Base-by-base conservation (phyloP, 495 filamentous ascomycete genomes). In the Neurospora africana region DNA sequence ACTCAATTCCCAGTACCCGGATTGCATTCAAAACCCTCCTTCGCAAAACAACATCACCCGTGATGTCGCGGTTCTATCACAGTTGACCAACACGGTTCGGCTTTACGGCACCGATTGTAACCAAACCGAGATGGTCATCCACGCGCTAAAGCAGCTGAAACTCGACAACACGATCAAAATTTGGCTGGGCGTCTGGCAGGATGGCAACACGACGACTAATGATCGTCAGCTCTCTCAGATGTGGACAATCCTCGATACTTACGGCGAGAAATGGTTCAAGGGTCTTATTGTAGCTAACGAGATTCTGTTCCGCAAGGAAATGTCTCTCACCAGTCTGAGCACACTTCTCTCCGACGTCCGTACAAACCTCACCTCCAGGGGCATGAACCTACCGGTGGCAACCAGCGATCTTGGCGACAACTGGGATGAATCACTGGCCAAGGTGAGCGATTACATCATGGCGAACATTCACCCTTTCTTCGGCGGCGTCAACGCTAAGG, bases 391-490 rank as follows among this genome's bases (percentile, higher is more conserved):
- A 30, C 89, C 90, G 0, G 86, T 99, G n/a, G 93, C 93, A 1
- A 97, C 94, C 0, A 91, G 90, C 5, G 95, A 99, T 81, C 86
- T 99, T 5, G 95, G 95, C 19, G 91, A 94, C 74, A 91, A 94
- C 77, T 98, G 95, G 95, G 90, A 89, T 3, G 74, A 84, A 2
- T 77, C 84, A 0, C 86, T 99, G 19, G 90, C 92, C 0, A 70
- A 78, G 6, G 83, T 87, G 67, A 90, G 93, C 53, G 95, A 98
- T 75, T 87, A 92, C 73, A 89, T 98, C 78, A 98, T 98, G 95
- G 92, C 93, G 23, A 99, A 99, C 79, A 90, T 98, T 40, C 95
- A 99, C 80, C 95, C 95, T 2, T 98, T 99, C 86, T 99, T 99
- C 76, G 93, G 89, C 5, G 95, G 95, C 70, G 89, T 92, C 58